phyloP scores from a whole-genome alignment of 2,329 filamentous ascomycete species.

The Neodidymelliopsis sp. region DNA sequence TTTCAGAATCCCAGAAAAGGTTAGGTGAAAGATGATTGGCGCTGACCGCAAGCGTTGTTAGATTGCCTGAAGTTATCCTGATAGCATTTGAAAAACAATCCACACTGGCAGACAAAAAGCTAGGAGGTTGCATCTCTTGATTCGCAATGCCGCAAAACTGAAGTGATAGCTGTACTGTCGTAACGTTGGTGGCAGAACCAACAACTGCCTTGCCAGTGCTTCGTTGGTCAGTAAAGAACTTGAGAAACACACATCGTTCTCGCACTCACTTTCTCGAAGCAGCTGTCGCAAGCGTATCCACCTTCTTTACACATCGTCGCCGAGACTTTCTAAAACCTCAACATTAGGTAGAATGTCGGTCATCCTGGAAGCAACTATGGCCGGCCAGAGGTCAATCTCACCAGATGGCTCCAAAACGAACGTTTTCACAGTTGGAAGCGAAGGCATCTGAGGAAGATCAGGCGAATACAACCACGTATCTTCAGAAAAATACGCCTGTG shows the following conservation, averaged over 20 bases:
- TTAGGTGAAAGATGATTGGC: not conserved
- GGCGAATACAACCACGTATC: not conserved
- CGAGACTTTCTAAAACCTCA: not conserved
- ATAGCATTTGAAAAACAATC: not conserved
- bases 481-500: not conserved
- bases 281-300: too few species aligned
- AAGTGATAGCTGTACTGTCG: not conserved
- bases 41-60: not conserved
- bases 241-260: too few species aligned
- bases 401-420: not conserved
- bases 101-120: not conserved
- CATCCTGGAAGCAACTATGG: not conserved
- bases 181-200: not conserved
- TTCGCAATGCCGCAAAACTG: not conserved
- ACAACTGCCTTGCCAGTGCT: not conserved
- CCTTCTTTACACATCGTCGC: not conserved
- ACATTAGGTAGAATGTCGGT: not conserved
- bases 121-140: not conserved
- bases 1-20: not conserved
- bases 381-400: constrained; percentile 7
- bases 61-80: not conserved
- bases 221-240: too few species aligned
- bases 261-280: too few species aligned
- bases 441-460: not conserved
- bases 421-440: constrained; percentile 1